Conservation (phyloP, 257 asterid genomes). For the Solanum etuberosum region DNA sequence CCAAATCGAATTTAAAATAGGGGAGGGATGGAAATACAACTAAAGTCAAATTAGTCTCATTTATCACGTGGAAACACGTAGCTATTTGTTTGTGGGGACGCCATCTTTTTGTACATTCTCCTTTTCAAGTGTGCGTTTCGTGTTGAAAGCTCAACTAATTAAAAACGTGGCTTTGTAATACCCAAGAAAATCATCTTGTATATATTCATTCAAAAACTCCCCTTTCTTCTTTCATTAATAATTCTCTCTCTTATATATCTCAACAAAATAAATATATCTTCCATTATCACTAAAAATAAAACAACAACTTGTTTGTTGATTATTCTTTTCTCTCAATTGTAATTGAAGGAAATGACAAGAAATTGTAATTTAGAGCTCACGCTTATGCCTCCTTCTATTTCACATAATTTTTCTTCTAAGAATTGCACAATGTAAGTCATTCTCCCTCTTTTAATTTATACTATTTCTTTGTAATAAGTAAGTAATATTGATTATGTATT, state of each 20-base stretch:
- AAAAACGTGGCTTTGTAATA: not conserved
- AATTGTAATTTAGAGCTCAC: conserved; percentile 17
- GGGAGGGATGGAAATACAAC: no score
- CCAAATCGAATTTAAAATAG: no score
- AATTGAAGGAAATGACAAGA: conserved; percentile 9
- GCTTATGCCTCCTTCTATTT: conserved; percentile 9
- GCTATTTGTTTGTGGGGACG: not conserved
- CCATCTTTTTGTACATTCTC: not conserved
- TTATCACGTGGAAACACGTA: no score
- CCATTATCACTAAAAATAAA: not conserved
- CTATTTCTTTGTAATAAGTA: not conserved
- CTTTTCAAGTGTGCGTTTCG: not conserved
- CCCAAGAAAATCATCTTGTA: not conserved
- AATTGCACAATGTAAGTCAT: not conserved
- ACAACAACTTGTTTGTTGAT: not conserved
- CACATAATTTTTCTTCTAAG: not conserved
- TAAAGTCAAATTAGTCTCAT: no score
- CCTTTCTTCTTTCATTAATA: not conserved
- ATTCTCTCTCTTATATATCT: not conserved
- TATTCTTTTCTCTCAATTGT: not conserved
- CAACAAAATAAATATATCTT: not conserved
- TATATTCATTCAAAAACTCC: not conserved
- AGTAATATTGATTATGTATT: not conserved
- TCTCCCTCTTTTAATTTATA: not conserved
- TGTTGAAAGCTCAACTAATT: not conserved